Evolutionary conservation across 148 eudicot genomes (phyloP).

Genomic region (Amaranthus palmeri): DNA sequence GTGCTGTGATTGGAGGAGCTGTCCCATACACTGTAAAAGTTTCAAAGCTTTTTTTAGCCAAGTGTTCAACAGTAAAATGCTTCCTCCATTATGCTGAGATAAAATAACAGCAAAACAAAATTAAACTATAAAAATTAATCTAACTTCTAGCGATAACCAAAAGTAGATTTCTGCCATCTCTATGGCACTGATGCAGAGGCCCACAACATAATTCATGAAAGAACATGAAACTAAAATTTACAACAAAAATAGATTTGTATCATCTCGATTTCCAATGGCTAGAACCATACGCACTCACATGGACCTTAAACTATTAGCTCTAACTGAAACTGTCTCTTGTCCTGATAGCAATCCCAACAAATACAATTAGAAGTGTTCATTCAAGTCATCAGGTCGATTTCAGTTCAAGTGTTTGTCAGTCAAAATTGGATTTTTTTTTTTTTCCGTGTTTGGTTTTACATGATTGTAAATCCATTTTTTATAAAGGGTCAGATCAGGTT

Average conservation of each 20-base stretch:
- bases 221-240: neutral
- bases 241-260: no score
- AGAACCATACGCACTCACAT: no score
- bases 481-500: neutral
- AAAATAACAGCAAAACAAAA: neutral
- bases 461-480: no score
- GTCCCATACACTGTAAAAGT: conserved; percentile 36
- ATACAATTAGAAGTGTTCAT: no score
- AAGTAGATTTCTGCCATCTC: neutral
- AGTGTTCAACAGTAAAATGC: neutral
- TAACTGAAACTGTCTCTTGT: no score
- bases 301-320: no score
- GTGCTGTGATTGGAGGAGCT: conserved; percentile 45
- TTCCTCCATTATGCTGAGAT: neutral
- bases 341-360: no score
- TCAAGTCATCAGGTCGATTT: no score
- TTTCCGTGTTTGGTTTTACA: no score
- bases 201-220: neutral
- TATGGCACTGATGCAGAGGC: neutral
- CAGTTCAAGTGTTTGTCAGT: no score
- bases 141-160: neutral
- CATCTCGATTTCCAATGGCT: no score
- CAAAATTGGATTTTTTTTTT: no score
- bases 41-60: neutral
- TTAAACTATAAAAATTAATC: neutral